Evolutionary conservation across 192 early-diverging fungal genomes (phyloP).

Genomic region (Coemansia sp.): DNA sequence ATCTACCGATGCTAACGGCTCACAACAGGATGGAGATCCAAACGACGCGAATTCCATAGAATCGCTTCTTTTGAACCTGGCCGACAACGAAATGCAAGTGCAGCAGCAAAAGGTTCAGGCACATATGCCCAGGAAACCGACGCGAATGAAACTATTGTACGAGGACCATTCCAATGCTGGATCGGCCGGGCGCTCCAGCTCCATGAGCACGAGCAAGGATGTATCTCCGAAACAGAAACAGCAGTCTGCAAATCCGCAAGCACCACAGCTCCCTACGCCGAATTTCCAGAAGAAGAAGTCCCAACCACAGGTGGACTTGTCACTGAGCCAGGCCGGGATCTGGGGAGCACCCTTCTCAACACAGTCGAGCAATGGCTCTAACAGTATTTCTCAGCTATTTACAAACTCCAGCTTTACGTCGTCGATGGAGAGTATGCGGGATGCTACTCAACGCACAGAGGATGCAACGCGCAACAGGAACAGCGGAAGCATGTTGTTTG

Average conservation of each 20-base stretch:
- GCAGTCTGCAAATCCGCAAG: constrained; percentile 2
- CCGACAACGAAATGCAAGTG: constrained; percentile 55
- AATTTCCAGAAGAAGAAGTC: constrained; percentile 1
- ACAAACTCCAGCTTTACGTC: constrained; percentile 38
- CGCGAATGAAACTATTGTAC: constrained; percentile 54
- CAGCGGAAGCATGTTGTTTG: constrained; percentile 54
- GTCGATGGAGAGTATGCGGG: constrained; percentile 54
- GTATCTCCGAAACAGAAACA: constrained; percentile 4
- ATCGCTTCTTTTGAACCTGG: constrained; percentile 47
- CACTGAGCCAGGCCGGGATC: constrained; percentile 34
- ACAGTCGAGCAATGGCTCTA: constrained; percentile 11
- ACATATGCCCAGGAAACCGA: constrained; percentile 47
- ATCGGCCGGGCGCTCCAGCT: constrained; percentile 29
- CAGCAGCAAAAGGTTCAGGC: constrained; percentile 54
- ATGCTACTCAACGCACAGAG: constrained; percentile 36
- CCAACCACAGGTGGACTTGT: constrained; percentile 12
- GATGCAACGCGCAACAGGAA: constrained; percentile 21
- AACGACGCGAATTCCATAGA: constrained; percentile 46
- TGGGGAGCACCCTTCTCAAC: constrained; percentile 21
- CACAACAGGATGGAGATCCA: not conserved
- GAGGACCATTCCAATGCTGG: constrained; percentile 45
- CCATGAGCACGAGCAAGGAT: constrained; percentile 13
- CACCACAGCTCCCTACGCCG: not conserved
- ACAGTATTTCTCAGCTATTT: constrained; percentile 1
- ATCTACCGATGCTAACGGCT: not conserved